These are phyloP conservation scores for Lasiodiplodia gonubiensis DNA, from an alignment of 2,329 filamentous ascomycete genomes.

Conservation along the genomic window DNA sequence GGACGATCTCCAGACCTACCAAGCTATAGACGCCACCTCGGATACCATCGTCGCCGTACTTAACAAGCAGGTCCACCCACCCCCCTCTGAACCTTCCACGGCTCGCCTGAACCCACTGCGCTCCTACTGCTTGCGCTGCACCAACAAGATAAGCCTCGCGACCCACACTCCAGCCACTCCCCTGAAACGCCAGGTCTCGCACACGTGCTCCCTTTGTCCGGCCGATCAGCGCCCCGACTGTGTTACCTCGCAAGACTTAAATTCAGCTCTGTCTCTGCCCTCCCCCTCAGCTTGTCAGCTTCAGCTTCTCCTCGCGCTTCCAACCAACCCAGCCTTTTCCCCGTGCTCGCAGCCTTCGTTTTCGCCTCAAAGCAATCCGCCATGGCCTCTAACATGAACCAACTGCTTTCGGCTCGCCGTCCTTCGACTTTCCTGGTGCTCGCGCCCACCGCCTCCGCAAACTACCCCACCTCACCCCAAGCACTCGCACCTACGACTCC, in stretches of 20 bases:
- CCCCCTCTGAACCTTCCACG: slow-evolving; percentile 7
- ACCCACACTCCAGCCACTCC: slow-evolving; percentile 10
- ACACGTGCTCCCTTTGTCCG: slow-evolving; percentile 25
- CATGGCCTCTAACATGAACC: slow-evolving; percentile 18
- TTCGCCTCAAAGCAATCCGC: not conserved
- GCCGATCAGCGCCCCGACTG: slow-evolving; percentile 13
- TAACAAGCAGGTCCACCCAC: slow-evolving; percentile 4
- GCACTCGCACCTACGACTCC: slow-evolving; percentile 18
- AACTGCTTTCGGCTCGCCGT: slow-evolving; percentile 14
- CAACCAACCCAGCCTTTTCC: not conserved
- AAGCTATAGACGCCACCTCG: slow-evolving; percentile 18
- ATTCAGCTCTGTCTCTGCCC: slow-evolving; percentile 9
- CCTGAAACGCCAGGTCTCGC: slow-evolving; percentile 17
- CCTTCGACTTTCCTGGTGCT: slow-evolving; percentile 31
- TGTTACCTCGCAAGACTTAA: slow-evolving; percentile 9
- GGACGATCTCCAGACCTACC: slow-evolving; percentile 12
- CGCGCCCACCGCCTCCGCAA: slow-evolving; percentile 31
- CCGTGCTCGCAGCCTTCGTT: not conserved
- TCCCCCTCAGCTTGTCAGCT: not conserved
- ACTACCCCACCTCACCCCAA: slow-evolving; percentile 24
- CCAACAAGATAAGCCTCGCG: slow-evolving; percentile 12
- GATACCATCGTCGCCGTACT: slow-evolving; percentile 12
- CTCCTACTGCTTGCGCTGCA: slow-evolving; percentile 9
- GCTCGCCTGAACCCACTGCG: slow-evolving; percentile 16
- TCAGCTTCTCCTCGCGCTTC: not conserved